Conservation (phyloP, 1,284 basidiomycete genomes). For the Trametes sp. region DNA sequence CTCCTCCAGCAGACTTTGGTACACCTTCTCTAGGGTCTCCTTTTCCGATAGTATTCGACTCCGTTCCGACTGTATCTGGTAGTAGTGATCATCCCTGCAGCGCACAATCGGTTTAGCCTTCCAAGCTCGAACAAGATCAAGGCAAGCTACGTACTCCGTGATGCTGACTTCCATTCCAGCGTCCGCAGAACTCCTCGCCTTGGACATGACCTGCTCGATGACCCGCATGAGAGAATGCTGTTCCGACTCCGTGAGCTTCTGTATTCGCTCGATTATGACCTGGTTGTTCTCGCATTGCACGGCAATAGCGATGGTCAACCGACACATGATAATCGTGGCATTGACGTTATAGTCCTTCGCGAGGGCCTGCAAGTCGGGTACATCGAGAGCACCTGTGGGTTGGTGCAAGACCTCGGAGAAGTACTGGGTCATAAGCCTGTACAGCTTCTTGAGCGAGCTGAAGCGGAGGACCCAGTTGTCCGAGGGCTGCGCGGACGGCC, state of each 20-base stretch:
- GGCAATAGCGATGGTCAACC: slow-evolving; percentile 90
- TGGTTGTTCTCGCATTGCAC: slow-evolving; percentile 90
- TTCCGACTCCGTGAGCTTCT: slow-evolving; percentile 77
- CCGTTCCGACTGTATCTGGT: slow-evolving; percentile 81
- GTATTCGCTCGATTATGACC: slow-evolving; percentile 86
- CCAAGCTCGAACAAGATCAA: not conserved
- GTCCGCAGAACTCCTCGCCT: slow-evolving; percentile 58
- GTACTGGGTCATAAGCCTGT: slow-evolving; percentile 88
- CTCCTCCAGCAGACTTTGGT: slow-evolving; percentile 78
- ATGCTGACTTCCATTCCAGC: slow-evolving; percentile 62
- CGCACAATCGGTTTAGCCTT: slow-evolving; percentile 4
- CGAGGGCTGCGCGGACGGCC: slow-evolving; percentile 63
- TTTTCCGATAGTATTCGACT: slow-evolving; percentile 80
- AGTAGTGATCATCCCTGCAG: slow-evolving; percentile 83
- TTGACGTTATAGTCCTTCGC: slow-evolving; percentile 74
- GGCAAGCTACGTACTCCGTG: slow-evolving; percentile 69
- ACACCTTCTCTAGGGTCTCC: slow-evolving; percentile 81
- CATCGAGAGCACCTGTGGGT: slow-evolving; percentile 73
- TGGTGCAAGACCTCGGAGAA: slow-evolving; percentile 82
- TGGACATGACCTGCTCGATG: slow-evolving; percentile 86
- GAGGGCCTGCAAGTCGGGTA: slow-evolving; percentile 83
- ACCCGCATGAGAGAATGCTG: slow-evolving; percentile 88
- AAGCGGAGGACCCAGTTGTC: slow-evolving; percentile 94
- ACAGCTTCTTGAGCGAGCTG: slow-evolving; percentile 82
- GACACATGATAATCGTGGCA: slow-evolving; percentile 80